Evolutionary conservation across 2,329 filamentous ascomycete genomes (phyloP).

Genomic region (Colletotrichum karsti): DNA sequence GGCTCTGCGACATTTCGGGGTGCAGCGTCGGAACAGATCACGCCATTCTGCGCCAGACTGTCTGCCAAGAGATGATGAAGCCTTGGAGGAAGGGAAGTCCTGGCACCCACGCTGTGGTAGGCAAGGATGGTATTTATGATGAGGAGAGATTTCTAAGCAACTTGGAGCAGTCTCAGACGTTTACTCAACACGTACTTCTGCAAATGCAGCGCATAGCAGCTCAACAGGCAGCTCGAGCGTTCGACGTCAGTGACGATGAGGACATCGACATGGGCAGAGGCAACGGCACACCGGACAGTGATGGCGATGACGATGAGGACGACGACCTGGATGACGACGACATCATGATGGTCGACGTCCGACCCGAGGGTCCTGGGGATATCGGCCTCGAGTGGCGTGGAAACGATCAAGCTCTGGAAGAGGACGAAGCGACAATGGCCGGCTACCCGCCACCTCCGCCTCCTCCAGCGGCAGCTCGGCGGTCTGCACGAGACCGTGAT

Average conservation of each 20-base stretch:
- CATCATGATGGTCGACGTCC: constrained; percentile 65
- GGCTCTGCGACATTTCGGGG: constrained; percentile 91
- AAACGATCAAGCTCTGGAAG: constrained; percentile 74
- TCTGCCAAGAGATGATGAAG: constrained; percentile 92
- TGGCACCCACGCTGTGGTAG: constrained; percentile 81
- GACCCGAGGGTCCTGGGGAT: constrained; percentile 52
- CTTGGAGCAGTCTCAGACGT: constrained; percentile 41
- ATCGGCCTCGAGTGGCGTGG: constrained; percentile 60
- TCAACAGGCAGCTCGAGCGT: constrained; percentile 43
- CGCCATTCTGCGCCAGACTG: constrained; percentile 78
- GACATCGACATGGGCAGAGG: constrained; percentile 32
- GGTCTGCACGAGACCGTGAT: constrained; percentile 60
- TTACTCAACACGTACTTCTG: constrained; percentile 46
- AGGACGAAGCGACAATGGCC: constrained; percentile 80
- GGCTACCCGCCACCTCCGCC: constrained; percentile 75
- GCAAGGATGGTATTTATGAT: constrained; percentile 82
- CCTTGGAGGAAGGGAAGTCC: constrained; percentile 88
- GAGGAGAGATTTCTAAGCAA: constrained; percentile 71
- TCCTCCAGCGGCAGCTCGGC: constrained; percentile 53
- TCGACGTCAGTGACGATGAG: constrained; percentile 46
- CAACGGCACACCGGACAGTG: constrained; percentile 29
- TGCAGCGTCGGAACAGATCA: constrained; percentile 85
- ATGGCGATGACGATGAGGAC: constrained; percentile 42
- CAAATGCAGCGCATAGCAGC: constrained; percentile 36
- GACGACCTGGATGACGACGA: constrained; percentile 63